Evolutionary conservation across 1,139 yeast species (phyloP), one percentile per base, ranked within the genome.

Genomic region (Kodamaea fungicola): DNA sequence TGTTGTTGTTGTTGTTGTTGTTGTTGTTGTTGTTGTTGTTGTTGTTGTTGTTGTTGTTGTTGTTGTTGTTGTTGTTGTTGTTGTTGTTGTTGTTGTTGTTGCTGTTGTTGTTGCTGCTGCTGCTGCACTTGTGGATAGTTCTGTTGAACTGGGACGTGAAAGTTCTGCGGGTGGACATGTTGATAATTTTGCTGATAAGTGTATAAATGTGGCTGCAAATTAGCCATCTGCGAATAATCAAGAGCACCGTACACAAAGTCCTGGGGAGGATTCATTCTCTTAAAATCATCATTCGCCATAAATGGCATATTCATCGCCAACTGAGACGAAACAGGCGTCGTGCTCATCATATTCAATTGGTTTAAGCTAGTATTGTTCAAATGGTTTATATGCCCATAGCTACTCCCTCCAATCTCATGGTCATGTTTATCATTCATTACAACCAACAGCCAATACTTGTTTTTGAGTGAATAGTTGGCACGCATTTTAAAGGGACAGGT

Each of bases 401-500:
- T 23, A 4, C 10, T 9, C 12, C 29, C 29, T 12, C 33, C 45
- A 12, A 57, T 40, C 8, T 47, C 51, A 45, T 67, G 73, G 47
- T 69, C 67, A 53, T 80, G 87, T 6, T 57, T 52, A 44, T 77
- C 81, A 49, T 76, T 75, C 30, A 81, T 69, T 9, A 80, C 74
- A 34, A 78, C 82, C 32, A 82, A 64, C 8, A 78, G 64, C 90
- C 90, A 83, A 32, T 60, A 57, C 45, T 71, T 65, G 32, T 74
- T 65, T 44, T 80, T 66, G 13, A 76, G 56, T 1, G 84, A 77
- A 47, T 66, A 80, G 44, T 83, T 81, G 2, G 88, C 88, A 45
- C 90, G 62, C 24, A 83, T 68, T 54, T 85, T 70, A 53, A 83
- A 83, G 1, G 89, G 88, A 53, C 92, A 83, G 8, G 71, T 64